Evolutionary conservation across 1,284 basidiomycete species (phyloP).

Genomic region (Apiotrichum porosum): DNA sequence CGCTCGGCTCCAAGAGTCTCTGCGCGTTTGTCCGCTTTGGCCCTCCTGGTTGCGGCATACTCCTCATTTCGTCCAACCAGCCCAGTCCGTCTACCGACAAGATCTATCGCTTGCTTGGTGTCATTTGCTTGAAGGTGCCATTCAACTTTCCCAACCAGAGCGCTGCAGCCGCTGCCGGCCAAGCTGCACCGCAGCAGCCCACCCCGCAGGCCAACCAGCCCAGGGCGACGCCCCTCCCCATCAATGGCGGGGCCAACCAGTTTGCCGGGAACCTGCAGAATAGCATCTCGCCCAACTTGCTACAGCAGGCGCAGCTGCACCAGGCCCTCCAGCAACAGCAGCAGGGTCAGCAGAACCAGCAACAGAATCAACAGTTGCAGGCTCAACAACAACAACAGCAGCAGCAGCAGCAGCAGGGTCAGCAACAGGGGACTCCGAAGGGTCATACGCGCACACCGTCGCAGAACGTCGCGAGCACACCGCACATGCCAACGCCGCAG

Average conservation of each 20-base stretch:
- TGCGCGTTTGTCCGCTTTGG: conserved; percentile 21
- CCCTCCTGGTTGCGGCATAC: conserved; percentile 17
- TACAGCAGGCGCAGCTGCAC: conserved; percentile 7
- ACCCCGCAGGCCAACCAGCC: not conserved
- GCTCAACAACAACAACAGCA: conserved; percentile 1
- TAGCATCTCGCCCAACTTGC: conserved; percentile 4
- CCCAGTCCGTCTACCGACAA: conserved; percentile 4
- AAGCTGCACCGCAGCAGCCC: not conserved
- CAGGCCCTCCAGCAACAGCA: conserved; percentile 3
- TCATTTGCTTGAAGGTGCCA: conserved; percentile 18
- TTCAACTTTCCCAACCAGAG: not conserved
- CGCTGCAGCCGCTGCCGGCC: not conserved
- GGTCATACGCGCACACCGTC: conserved; percentile 4
- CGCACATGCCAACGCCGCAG: conserved; percentile 2
- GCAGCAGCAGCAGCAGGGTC: not conserved
- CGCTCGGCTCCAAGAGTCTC: conserved; percentile 13
- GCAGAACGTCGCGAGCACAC: conserved; percentile 2
- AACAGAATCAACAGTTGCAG: conserved; percentile 1
- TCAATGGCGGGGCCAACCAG: not conserved
- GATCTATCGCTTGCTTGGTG: conserved; percentile 17
- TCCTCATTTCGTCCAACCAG: conserved; percentile 16
- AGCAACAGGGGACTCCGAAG: conserved; percentile 1
- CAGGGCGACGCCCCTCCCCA: not conserved
- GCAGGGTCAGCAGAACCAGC: not conserved
- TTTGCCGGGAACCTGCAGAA: not conserved